These are phyloP conservation scores for Firmiana major DNA, from an alignment of 345 rosid species.

Conservation along the genomic window DNA sequence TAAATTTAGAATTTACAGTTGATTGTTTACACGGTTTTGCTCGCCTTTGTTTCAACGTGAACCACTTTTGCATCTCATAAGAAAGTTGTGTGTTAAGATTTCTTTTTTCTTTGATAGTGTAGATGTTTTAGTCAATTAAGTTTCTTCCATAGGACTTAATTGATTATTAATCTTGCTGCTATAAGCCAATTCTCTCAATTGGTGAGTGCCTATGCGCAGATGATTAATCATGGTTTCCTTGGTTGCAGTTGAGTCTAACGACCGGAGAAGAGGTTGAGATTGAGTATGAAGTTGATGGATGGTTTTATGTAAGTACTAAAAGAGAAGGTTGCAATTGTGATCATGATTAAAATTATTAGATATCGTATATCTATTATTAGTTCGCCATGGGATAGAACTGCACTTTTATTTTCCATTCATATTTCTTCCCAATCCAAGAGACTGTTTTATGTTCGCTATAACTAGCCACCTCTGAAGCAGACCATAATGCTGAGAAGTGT, in stretches of 20 bases:
- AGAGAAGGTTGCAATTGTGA: not conserved
- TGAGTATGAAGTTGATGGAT: constrained; percentile 96
- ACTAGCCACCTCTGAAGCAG: not conserved
- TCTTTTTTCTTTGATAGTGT: not conserved
- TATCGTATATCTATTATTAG: not conserved
- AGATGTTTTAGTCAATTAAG: not conserved
- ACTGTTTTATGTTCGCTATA: not conserved
- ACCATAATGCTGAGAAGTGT: not conserved
- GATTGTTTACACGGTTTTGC: not conserved
- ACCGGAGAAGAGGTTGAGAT: constrained; percentile 94
- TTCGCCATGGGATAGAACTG: not conserved
- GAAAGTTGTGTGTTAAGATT: not conserved
- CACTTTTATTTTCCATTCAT: no score
- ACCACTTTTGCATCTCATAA: not conserved
- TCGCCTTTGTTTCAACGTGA: not conserved
- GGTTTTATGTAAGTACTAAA: constrained; percentile 83
- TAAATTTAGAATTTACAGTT: not conserved
- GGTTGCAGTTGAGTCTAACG: constrained; percentile 81
- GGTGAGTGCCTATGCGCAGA: not conserved
- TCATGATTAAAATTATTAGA: not conserved
- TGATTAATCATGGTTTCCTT: constrained; percentile 14
- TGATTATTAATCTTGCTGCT: not conserved
- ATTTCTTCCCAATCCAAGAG: not conserved
- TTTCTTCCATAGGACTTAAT: not conserved
- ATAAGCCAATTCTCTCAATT: not conserved